Evolutionary conservation across 768 basidiomycete genomes (phyloP).

Genomic region (Boletellus ananiceps): DNA sequence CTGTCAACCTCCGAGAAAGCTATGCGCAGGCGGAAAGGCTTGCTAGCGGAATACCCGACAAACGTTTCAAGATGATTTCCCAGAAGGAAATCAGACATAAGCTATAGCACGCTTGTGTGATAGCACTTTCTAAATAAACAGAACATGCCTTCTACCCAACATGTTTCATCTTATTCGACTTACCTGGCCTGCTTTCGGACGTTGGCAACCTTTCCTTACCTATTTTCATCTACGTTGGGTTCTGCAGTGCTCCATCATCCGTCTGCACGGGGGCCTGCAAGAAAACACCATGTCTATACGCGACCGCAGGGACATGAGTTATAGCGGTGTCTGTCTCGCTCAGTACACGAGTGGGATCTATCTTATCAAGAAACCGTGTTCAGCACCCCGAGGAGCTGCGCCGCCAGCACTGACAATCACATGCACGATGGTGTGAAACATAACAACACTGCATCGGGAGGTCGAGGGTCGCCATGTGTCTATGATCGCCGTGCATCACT

Average conservation of each 20-base stretch:
- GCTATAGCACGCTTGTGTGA: conserved; percentile 32
- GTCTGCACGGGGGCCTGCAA: not conserved
- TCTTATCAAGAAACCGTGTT: not conserved
- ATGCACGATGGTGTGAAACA: conserved; percentile 24
- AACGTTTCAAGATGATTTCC: conserved; percentile 53
- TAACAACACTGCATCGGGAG: conserved; percentile 40
- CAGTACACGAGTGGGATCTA: not conserved
- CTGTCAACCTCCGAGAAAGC: conserved; percentile 62
- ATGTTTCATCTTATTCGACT: not conserved
- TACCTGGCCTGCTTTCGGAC: no score
- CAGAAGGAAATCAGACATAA: conserved; percentile 65
- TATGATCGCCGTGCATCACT: conserved; percentile 48
- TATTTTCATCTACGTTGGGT: not conserved
- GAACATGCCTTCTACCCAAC: not conserved
- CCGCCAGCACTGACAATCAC: conserved; percentile 7
- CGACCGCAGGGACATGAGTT: no score
- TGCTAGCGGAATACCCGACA: conserved; percentile 52
- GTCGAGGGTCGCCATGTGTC: conserved; percentile 54
- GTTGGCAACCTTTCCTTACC: no score
- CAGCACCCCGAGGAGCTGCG: not conserved
- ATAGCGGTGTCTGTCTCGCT: no score
- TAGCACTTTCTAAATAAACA: not conserved
- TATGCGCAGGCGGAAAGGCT: conserved; percentile 67
- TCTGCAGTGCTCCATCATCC: not conserved
- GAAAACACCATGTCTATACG: not conserved